A percentile compares a stretch with the other conserved stretches of the same genome.
Conservation (phyloP, 345 rosid species). For the Eucalyptus albens region DNA sequence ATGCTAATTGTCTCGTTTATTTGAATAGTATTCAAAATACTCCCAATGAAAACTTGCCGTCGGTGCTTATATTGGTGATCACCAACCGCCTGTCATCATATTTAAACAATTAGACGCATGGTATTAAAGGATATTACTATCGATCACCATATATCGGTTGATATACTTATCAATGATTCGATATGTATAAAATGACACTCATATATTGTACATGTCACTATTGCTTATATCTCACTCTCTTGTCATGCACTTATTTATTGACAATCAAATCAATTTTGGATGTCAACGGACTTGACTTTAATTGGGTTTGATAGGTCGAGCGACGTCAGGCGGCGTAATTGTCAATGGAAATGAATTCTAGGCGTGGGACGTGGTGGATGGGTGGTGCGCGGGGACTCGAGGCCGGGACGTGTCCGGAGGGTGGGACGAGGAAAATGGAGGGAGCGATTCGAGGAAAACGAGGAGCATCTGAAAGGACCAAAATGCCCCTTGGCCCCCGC, state of each 20-base stretch:
- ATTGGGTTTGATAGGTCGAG: neutral
- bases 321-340: neutral
- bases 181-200: too few relatives aligned
- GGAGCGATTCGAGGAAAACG: neutral
- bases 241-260: too few relatives aligned
- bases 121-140: too few relatives aligned
- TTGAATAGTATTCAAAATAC: too few relatives aligned
- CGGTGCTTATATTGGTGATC: fast-evolving
- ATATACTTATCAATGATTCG: too few relatives aligned
- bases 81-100: too few relatives aligned
- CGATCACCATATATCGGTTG: fast-evolving
- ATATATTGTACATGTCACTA: fast-evolving
- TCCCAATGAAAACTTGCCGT: too few relatives aligned
- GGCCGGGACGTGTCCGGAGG: neutral
- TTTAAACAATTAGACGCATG: too few relatives aligned
- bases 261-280: too few relatives aligned
- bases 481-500: neutral
- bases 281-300: too few relatives aligned
- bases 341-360: neutral
- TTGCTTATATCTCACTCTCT: fast-evolving
- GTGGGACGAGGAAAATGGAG: neutral
- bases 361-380: neutral
- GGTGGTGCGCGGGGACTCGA: neutral
- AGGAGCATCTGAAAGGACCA: neutral
- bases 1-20: too few relatives aligned